Conservation (phyloP, 2,329 filamentous ascomycete genomes). For the Penicillium sp. region DNA sequence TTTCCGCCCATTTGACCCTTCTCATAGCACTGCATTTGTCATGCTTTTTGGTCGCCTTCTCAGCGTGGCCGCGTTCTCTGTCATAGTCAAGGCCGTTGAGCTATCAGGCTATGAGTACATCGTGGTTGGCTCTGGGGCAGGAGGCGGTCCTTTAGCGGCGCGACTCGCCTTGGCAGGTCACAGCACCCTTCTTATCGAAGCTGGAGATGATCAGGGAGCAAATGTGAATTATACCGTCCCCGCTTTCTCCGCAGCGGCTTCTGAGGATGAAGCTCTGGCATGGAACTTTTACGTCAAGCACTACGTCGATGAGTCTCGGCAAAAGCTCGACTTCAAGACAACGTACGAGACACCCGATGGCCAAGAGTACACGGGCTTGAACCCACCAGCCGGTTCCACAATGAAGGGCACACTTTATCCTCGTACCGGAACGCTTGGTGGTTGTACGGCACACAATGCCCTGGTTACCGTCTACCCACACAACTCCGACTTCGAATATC, state of each 20-base stretch:
- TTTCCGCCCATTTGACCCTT: not conserved
- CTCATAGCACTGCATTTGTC: not conserved
- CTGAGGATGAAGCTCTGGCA: conserved; percentile 29
- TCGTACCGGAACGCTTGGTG: conserved; percentile 55
- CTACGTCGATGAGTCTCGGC: conserved; percentile 30
- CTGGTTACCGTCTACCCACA: conserved; percentile 59
- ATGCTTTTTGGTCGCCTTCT: conserved; percentile 12
- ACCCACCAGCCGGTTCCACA: conserved; percentile 52
- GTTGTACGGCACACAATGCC: conserved; percentile 61
- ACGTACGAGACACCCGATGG: conserved; percentile 48
- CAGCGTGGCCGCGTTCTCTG: conserved; percentile 14
- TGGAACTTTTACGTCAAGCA: conserved; percentile 41
- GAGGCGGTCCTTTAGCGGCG: conserved; percentile 38
- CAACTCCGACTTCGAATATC: conserved; percentile 58
- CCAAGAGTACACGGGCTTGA: conserved; percentile 52
- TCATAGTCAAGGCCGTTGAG: conserved; percentile 18
- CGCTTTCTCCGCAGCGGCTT: conserved; percentile 26
- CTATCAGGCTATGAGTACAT: conserved; percentile 40
- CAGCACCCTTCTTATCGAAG: conserved; percentile 39
- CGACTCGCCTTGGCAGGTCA: conserved; percentile 36
- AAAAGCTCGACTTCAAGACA: conserved; percentile 36
- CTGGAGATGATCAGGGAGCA: conserved; percentile 35
- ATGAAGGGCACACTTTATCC: conserved; percentile 58
- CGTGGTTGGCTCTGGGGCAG: conserved; percentile 37
- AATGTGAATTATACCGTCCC: conserved; percentile 32